Evolutionary conservation across 768 basidiomycete genomes (phyloP).

Genomic region (Pholiota molesta): DNA sequence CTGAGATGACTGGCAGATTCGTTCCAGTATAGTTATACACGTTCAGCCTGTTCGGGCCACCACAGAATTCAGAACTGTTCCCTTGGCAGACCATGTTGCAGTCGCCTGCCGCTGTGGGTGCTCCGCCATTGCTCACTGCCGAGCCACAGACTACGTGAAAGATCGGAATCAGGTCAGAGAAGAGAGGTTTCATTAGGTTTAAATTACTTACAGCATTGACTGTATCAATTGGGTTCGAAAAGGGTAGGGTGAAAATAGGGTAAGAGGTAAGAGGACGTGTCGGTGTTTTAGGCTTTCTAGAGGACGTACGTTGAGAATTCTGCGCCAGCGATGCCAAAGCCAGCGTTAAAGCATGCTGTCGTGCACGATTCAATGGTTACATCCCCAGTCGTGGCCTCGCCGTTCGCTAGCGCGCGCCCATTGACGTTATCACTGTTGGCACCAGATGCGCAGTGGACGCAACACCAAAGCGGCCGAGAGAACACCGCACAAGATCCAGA

Average conservation of each 20-base stretch:
- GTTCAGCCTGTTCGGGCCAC: constrained; percentile 69
- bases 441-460: background rate
- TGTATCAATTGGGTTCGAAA: constrained; percentile 15
- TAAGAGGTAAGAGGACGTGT: background rate
- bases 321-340: constrained; percentile 39
- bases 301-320: constrained; percentile 41
- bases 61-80: constrained; percentile 67
- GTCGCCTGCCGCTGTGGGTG: constrained; percentile 46
- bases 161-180: constrained; percentile 3
- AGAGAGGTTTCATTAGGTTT: background rate
- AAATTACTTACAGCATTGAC: constrained; percentile 56
- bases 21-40: constrained; percentile 74
- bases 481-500: background rate
- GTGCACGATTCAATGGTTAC: constrained; percentile 63
- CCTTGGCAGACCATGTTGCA: constrained; percentile 73
- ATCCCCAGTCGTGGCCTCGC: constrained; percentile 38
- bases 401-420: constrained; percentile 44
- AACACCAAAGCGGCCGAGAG: background rate
- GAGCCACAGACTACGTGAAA: constrained; percentile 50
- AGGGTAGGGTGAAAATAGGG: background rate
- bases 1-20: constrained; percentile 40
- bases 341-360: constrained; percentile 59
- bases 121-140: constrained; percentile 48
- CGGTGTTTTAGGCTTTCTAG: background rate
- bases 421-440: constrained; percentile 44